Conservation (phyloP, 176 grass and related monocot species). For the Puccinellia tenuiflora region DNA sequence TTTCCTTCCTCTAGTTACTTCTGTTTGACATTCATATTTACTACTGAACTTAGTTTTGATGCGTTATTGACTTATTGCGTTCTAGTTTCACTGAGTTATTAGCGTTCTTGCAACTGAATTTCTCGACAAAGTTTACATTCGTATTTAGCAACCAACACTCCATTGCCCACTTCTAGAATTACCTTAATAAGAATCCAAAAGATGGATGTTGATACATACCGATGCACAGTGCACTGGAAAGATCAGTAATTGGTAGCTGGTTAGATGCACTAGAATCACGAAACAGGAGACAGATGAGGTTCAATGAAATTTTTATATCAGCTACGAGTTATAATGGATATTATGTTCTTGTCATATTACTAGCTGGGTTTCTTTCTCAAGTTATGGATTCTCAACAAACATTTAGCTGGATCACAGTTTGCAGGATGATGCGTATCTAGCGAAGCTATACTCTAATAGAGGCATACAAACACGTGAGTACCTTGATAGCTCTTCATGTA, state of each 20-base stretch:
- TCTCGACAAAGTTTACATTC: background rate
- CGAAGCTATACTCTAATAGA: background rate
- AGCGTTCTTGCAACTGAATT: background rate
- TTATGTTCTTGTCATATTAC: background rate
- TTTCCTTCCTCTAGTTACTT: background rate
- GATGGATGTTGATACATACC: background rate
- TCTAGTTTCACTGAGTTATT: background rate
- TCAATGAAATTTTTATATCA: background rate
- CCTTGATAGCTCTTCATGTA: slow-evolving; percentile 50
- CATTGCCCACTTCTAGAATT: background rate
- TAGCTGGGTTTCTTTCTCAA: background rate
- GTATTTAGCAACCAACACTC: background rate
- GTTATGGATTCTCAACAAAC: background rate
- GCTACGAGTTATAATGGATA: background rate
- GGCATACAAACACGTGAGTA: background rate
- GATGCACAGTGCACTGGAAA: background rate
- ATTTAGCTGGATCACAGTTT: background rate
- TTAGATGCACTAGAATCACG: background rate
- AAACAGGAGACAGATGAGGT: background rate
- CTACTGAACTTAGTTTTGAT: background rate
- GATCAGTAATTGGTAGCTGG: background rate
- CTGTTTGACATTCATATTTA: background rate
- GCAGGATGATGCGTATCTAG: background rate
- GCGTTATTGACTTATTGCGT: background rate
- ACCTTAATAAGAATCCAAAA: background rate